Evolutionary conservation across 805 yeast species (phyloP).

Genomic region (Grigorovia transvaalensis): DNA sequence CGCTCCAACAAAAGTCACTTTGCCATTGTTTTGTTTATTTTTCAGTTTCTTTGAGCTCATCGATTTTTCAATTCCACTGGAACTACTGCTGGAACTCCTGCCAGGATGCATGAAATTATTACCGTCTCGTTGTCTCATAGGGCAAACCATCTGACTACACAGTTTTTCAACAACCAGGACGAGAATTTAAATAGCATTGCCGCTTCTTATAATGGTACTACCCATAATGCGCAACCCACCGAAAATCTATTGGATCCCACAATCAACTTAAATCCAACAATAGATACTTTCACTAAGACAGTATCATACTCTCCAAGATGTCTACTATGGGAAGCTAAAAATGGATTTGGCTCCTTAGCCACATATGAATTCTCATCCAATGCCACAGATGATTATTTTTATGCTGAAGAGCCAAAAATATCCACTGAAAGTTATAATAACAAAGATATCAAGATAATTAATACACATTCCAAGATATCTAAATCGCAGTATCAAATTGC

Average conservation of each 20-base stretch:
- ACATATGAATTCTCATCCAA: conserved; percentile 38
- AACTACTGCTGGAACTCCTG: not conserved
- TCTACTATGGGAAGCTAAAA: conserved; percentile 66
- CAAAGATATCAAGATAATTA: conserved; percentile 8
- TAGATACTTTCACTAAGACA: conserved; percentile 31
- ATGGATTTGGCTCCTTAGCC: conserved; percentile 65
- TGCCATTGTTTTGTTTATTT: not conserved
- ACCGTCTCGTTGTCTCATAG: conserved; percentile 61
- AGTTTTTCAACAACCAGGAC: conserved; percentile 77
- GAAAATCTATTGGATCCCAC: conserved; percentile 31
- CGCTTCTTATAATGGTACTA: not conserved
- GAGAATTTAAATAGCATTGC: conserved; percentile 36
- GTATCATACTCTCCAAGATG: conserved; percentile 74
- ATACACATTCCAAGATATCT: conserved; percentile 29
- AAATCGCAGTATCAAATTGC: conserved; percentile 56
- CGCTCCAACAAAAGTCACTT: not conserved
- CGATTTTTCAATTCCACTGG: not conserved
- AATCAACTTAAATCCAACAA: conserved; percentile 37
- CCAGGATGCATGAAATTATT: conserved; percentile 60
- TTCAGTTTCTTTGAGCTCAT: not conserved
- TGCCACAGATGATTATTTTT: conserved; percentile 10
- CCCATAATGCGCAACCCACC: not conserved
- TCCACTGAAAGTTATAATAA: not conserved
- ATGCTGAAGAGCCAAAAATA: not conserved
- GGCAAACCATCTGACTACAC: conserved; percentile 69